phyloP scores from a whole-genome alignment of 805 yeast genomes.

The Candida gorgasii region DNA sequence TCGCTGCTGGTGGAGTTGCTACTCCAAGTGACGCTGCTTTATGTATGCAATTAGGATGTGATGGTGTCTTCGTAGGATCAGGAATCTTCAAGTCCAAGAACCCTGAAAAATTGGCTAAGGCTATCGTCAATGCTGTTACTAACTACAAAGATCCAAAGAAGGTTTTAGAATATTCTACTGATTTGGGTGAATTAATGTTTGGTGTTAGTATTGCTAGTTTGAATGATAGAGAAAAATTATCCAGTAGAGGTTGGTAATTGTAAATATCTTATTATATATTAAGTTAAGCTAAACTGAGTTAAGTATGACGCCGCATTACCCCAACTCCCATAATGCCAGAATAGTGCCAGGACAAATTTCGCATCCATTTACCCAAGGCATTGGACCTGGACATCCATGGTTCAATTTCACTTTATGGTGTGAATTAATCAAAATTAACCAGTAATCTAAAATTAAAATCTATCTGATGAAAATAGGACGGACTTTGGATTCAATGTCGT shows the following conservation, averaged over 20 bases:
- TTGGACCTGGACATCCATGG: no score
- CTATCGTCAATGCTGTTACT: conserved; percentile 80
- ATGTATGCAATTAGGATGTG: conserved; percentile 52
- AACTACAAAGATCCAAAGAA: conserved; percentile 61
- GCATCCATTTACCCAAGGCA: not conserved
- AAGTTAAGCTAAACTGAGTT: not conserved
- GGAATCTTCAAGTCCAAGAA: conserved; percentile 76
- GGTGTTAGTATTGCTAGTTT: conserved; percentile 63
- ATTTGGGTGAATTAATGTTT: conserved; percentile 75
- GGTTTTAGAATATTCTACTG: conserved; percentile 65
- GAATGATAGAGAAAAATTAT: conserved; percentile 45
- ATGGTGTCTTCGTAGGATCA: conserved; percentile 44
- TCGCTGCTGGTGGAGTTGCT: conserved; percentile 88
- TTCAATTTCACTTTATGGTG: no score
- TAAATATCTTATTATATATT: not conserved
- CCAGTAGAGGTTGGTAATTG: conserved; percentile 54
- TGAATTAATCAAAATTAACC: no score
- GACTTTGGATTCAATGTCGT: conserved; percentile 18
- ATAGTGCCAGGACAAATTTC: no score
- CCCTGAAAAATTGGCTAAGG: conserved; percentile 71
- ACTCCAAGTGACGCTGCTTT: conserved; percentile 87
- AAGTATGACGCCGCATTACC: not conserved
- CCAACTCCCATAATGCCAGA: no score
- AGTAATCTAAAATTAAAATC: not conserved
- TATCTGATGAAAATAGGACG: conserved; percentile 17